Percentiles rank a stretch among this genome's conserved stretches.
Evolutionary conservation across 1,284 basidiomycete species (phyloP).

Genomic region (Filobasidium uniguttulatum): DNA sequence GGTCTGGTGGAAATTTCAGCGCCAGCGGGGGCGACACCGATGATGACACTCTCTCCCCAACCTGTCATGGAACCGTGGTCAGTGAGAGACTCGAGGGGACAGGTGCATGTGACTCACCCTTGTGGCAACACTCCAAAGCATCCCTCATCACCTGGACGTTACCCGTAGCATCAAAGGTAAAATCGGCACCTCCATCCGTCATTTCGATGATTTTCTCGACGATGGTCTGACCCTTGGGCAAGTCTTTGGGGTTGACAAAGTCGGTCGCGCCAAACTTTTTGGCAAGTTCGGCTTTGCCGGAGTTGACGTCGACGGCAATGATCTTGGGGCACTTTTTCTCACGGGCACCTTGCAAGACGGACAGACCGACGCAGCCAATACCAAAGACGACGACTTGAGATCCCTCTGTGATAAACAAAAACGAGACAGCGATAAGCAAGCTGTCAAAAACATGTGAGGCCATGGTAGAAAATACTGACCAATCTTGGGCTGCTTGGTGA

Average conservation of each 20-base stretch:
- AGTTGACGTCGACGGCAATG: constrained; percentile 87
- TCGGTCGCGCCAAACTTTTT: constrained; percentile 77
- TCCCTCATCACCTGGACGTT: constrained; percentile 91
- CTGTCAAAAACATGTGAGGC: background rate
- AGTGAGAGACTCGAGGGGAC: too few species aligned
- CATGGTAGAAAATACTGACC: constrained; percentile 22
- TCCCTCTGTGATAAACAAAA: background rate
- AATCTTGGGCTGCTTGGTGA: constrained; percentile 42
- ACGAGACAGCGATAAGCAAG: background rate
- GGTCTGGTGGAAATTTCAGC: constrained; percentile 94
- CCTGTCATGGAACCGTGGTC: background rate
- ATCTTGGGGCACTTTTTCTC: constrained; percentile 69
- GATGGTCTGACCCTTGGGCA: constrained; percentile 65
- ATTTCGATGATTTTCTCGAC: constrained; percentile 82
- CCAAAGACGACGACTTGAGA: constrained; percentile 86
- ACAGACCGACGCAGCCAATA: constrained; percentile 89
- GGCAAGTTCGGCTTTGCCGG: constrained; percentile 73
- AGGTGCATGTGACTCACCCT: constrained; percentile 47
- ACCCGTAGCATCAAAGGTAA: constrained; percentile 92
- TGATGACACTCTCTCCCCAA: constrained; percentile 90
- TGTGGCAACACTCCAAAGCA: constrained; percentile 94
- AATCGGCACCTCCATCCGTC: constrained; percentile 95
- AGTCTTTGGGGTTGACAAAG: constrained; percentile 71
- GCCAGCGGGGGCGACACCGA: constrained; percentile 87
- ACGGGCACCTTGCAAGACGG: constrained; percentile 70